Evolutionary conservation across 2,329 filamentous ascomycete genomes (phyloP), one percentile per base, ranked within the genome.

Genomic region (Stagonosporopsis cucurbitacearum): DNA sequence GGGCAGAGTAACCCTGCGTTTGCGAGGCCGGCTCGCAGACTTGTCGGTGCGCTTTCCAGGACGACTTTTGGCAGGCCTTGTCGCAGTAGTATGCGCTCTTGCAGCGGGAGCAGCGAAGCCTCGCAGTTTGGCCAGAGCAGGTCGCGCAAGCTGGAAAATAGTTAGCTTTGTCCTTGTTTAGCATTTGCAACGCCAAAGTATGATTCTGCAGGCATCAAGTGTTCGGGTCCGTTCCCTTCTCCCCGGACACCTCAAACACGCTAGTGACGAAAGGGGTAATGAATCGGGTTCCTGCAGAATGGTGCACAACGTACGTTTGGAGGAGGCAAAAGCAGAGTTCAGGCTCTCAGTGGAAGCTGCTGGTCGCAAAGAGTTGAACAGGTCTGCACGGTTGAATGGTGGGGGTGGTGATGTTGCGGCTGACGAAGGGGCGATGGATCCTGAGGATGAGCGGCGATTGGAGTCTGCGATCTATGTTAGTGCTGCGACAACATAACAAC

Each of bases 11-110:
- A 19, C 59, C 45, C 64, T 57, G 66, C 26, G 57, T 57, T 66
- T 71, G 41, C 60, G 64, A 49, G 22, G 51, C 58, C 37, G 68
- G 65, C 46, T 69, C 68, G 67, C 81, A 84, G 8, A 66, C 57
- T 54, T 76, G 77, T 62, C 81, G 81, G 68, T 85, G 82, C 2
- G 54, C 47, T 59, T 81, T 81, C 80, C 80, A 85, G 64, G 84
- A 75, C 1, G 68, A 64, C 58, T 79, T 81, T 65, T 85, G 79
- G 70, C 83, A 85, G 32, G 79, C 76, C 22, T 74, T 74, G 37
- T 80, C 81, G 75, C 83, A 86, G 70, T 85, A 85, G 23, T 61
- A 70, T 0, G 75, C 73, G 0, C 60, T 60, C n/a, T 72, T 73
- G 75, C 82, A 84, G 59, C 78, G 80, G n/a, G 78, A 76, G 65